Evolutionary conservation across 129 eudicot species (phyloP), one percentile per base, ranked within the genome.

Genomic region (Artemisia argyi): DNA sequence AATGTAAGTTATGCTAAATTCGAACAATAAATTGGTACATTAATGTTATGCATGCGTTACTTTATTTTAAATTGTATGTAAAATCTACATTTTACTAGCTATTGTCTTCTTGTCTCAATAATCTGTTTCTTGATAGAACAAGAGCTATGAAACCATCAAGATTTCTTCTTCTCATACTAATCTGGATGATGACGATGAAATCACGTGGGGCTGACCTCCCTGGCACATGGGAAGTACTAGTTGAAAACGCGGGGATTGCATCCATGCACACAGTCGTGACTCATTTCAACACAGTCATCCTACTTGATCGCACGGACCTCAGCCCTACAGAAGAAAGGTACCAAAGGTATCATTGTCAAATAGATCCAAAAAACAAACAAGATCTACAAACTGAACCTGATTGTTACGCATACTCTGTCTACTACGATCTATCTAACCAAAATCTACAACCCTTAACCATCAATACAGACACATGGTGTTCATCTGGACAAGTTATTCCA

Each of bases 381-480:
- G 30, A 72, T 32, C 76, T 30, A 2, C 17, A 15, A 14, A 26
- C 65, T 0, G 74, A 52, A 32, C 77, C 32, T 11, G 91, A 86
- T 63, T 91, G 97, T 48, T 80, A 83, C 11, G 86, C 97, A 6
- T 95, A 91, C 76, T 91, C 96, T 0, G 91, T 77, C 9, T 57
- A 84, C 13, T 85, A 88, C 28, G 83, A 86, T 68, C 80, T 73
- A 2, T 22, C 16, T 11, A 84, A 84, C 24, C 82, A 77, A 12
- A 8, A 68, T 15, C 16, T 85, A 66, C 84, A 86, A 50, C 91
- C 97, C 3, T 63, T 91, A 13, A 84, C 61, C 28, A 81, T 88
- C 66, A 68, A 71, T 24, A 91, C 97, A 55, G 93, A 88, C 86
- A 91, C 97, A 3, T 91, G 97, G 97, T 91, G 97, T 78, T 88